These are phyloP conservation scores for Myxozyma melibiosi DNA, from an alignment of 805 yeast species.

Conservation along the genomic window DNA sequence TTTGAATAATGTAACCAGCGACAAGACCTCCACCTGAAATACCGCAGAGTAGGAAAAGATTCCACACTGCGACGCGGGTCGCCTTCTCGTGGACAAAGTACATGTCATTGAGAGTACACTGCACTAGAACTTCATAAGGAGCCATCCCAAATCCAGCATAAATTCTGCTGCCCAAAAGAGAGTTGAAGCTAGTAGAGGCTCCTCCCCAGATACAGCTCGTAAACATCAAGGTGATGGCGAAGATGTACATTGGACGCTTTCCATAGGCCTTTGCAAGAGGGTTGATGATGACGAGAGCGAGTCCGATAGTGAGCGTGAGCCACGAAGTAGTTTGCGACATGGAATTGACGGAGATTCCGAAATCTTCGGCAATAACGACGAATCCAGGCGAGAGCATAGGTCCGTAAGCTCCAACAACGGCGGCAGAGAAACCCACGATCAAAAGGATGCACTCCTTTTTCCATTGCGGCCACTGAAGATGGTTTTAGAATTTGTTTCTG, in stretches of 20 bases:
- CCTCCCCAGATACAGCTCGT: conserved; percentile 61
- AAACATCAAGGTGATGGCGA: conserved; percentile 52
- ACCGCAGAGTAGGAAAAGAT: conserved; percentile 56
- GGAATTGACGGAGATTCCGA: background rate
- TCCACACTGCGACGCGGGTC: conserved; percentile 59
- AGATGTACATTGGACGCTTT: conserved; percentile 57
- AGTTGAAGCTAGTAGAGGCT: conserved; percentile 50
- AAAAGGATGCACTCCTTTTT: conserved; percentile 4
- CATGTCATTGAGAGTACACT: conserved; percentile 63
- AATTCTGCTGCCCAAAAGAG: conserved; percentile 60
- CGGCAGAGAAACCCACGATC: conserved; percentile 6
- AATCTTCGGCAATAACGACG: background rate
- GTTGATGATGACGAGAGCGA: conserved; percentile 48
- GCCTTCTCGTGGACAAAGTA: conserved; percentile 64
- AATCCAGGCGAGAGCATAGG: conserved; percentile 10
- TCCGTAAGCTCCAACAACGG: conserved; percentile 9
- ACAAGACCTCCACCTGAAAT: conserved; percentile 61
- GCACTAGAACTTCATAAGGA: conserved; percentile 62
- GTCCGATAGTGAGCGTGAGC: conserved; percentile 4
- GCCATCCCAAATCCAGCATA: conserved; percentile 62
- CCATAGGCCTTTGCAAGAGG: conserved; percentile 62
- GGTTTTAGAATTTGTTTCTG: background rate
- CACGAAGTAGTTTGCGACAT: conserved; percentile 5
- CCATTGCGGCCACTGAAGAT: conserved; percentile 13
- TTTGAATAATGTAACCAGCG: conserved; percentile 55